Evolutionary conservation across 176 grass and related monocot species (phyloP), one percentile per base, ranked within the genome.

Genomic region (Musa acuminata): DNA sequence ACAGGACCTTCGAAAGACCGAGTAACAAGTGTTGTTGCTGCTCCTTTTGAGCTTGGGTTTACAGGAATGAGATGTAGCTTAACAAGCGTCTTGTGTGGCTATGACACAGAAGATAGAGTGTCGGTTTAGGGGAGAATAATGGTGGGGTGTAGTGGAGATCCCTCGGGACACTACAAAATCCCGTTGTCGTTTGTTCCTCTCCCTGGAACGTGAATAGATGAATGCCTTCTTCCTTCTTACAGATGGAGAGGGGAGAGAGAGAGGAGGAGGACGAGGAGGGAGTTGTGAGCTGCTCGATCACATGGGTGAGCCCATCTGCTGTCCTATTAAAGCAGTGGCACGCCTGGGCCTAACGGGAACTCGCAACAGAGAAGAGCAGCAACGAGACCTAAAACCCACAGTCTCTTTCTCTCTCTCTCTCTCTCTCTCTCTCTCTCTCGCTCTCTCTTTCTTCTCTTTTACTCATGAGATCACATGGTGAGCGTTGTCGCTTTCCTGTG

Each of bases 291-390:
- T 22, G 8, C 23, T 19, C 43, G 72, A 13, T 1, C 72, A 75
- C 72, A 75, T 75, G 72, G 72, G 35, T 54, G 72, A 75, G 72
- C 54, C 72, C 54, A 75, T 75, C 72, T n/a, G 54, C 26, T 75
- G 72, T 75, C 72, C 24, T 75, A 24, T 7, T 35, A 75, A 75
- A 59, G 53, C 24, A n/a, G 25, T n/a, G 16, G 25, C 72, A 75
- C 54, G 72, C 54, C 72, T 59, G 24, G 67, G 25, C 6, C 35
- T 43, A 43, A 43, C 22, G 22, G 22, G 12, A 26, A 3, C 63
- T 10, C 2, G 27, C 49, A 71, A 13, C 16, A 22, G 68, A n/a
- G 50, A 43, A 48, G 67, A 51, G 49, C 29, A 19, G 8, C 16
- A 17, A 69, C 35, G 12, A 26, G 24, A 68, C 24, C 65, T 68